Base-by-base conservation (phyloP, 2,329 filamentous ascomycete species). In the Neopestalotiopsis sp. region DNA sequence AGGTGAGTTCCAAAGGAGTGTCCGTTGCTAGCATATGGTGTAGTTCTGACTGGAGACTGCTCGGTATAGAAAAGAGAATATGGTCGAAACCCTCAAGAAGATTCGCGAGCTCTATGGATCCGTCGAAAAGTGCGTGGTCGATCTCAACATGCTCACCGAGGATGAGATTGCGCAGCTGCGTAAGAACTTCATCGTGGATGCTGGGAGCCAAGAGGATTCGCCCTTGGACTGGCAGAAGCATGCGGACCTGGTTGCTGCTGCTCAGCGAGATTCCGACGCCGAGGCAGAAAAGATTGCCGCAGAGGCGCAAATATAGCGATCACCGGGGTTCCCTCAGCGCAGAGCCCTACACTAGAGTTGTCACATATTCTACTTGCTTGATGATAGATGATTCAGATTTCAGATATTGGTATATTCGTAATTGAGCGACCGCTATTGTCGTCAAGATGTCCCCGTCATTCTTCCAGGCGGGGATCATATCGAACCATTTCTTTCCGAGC, bases 41-140 rank as follows among this genome's bases (percentile, higher is more conserved):
- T 17, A 66, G 4, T 66, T 4, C 57, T 52, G n/a, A 52, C 20
- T 1, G 9, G 45, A 70, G 7, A 34, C 42, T 13, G n/a, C 28
- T 14, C 38, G 38, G 70, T 63, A 45, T 67, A 84, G 84, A 61
- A 84, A 83, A 20, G 82, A 84, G 73, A 82, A 79, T 69, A 87
- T 88, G 84, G 72, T 84, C 32, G 80, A 75, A n/a, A 85, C 83
- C 7, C 75, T 88, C 6, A 78, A 84, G 64, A 86, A 89, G 82
- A 81, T 94, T 61, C 82, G 86, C 62, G 79, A 83, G 34, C 84
- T 86, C 70, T 92, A 89, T 79, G 91, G 90, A 2, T 87, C 90
- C 2, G 84, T 88, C 2, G 90, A 93, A 76, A 79, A 80, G 14
- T 94, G 93, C 79, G 81, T 93, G 71, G 80, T 82, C 67, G 81